Evolutionary conservation across 139 green algal genomes (phyloP).

Genomic region (Yamagishiella unicocca): DNA sequence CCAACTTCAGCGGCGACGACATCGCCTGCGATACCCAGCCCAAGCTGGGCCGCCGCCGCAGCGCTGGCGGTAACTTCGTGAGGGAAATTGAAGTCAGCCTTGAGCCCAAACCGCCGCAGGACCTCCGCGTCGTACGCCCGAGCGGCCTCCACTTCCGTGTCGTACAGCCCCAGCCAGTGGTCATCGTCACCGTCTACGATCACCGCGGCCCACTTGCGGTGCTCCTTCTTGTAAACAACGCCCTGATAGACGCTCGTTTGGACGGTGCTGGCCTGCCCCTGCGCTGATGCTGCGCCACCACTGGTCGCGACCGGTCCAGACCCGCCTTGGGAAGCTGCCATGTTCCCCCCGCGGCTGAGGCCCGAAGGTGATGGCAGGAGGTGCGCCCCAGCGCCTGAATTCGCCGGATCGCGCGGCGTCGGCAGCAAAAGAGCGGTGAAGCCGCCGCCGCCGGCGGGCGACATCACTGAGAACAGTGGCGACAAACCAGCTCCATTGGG

Average conservation of each 20-base stretch:
- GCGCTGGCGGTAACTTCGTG: background rate
- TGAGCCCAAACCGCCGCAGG: slow-evolving; percentile 34
- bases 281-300: background rate
- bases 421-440: slow-evolving; percentile 41
- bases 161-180: slow-evolving; percentile 40
- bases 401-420: slow-evolving; percentile 9
- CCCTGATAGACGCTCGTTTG: background rate
- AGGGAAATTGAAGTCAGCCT: slow-evolving; percentile 50
- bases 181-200: background rate
- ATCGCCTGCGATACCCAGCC: background rate
- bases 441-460: slow-evolving; percentile 15
- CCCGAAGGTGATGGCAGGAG: slow-evolving; percentile 12
- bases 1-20: background rate
- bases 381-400: background rate
- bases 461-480: slow-evolving; percentile 18
- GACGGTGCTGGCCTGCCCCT: background rate
- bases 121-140: slow-evolving; percentile 47
- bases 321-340: background rate
- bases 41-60: background rate
- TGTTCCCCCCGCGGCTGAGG: background rate
- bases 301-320: background rate
- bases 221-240: slow-evolving; percentile 36
- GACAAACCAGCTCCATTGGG: slow-evolving; percentile 12
- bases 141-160: slow-evolving; percentile 50
- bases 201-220: slow-evolving; percentile 29